Percentiles rank a stretch among this genome's conserved stretches.
phyloP scores from a whole-genome alignment of 208 protist genomes.

The Crithidia thermophila region DNA sequence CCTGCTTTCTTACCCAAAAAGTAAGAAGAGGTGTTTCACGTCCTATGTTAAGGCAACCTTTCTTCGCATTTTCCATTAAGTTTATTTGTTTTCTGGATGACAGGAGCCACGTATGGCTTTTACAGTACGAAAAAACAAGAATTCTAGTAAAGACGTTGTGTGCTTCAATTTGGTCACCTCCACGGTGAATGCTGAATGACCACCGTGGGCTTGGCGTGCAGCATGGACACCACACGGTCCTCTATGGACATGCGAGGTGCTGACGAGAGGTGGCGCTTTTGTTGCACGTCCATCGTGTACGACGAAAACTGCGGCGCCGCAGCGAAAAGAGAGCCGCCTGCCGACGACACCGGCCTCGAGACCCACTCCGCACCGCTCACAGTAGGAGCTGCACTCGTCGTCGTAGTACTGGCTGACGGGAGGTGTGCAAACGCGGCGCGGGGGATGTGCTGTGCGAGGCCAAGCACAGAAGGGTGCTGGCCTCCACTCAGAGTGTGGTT shows the following conservation, averaged over 20 bases:
- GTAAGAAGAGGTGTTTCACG: no score
- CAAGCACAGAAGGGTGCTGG: neutral
- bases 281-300: constrained; percentile 10
- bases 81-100: no score
- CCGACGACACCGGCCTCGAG: no score
- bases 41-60: no score
- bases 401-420: no score
- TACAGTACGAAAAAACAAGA: neutral
- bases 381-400: no score
- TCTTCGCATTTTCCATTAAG: no score
- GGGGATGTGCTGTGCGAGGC: neutral
- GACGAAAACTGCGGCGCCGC: neutral
- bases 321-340: neutral
- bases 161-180: constrained; percentile 8
- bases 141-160: neutral
- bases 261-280: neutral
- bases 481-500: neutral
- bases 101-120: no score
- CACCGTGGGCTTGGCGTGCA: constrained; percentile 26
- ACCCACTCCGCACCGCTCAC: no score
- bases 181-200: constrained; percentile 21
- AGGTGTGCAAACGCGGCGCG: neutral
- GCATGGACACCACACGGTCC: constrained; percentile 21
- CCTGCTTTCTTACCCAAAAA: no score
- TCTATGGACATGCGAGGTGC: no score